A percentile compares a stretch with the other conserved stretches of the same genome.
phyloP scores from a whole-genome alignment of 306 rosid genomes.

The Cucurbita pepo region DNA sequence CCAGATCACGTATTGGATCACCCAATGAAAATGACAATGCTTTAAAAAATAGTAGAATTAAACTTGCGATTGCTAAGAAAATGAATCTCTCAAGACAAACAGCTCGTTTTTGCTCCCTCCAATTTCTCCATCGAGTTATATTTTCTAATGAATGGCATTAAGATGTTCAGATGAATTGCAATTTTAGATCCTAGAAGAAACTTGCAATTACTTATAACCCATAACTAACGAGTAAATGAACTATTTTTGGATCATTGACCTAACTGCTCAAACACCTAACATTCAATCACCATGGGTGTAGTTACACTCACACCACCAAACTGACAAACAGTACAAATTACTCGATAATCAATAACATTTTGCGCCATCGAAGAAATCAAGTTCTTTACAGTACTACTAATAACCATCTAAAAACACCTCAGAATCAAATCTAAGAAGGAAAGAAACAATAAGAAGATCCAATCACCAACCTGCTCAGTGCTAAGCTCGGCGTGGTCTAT shows the following conservation, averaged over 20 bases:
- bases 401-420: not conserved
- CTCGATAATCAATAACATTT: not conserved
- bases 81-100: not conserved
- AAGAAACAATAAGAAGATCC: not conserved
- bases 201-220: not conserved
- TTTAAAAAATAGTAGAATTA: not conserved
- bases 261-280: not conserved
- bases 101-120: not conserved
- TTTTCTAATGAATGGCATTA: not conserved
- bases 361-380: not conserved
- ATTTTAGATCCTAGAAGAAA: not conserved
- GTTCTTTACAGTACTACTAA: not conserved
- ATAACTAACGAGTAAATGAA: not conserved
- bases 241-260: not conserved
- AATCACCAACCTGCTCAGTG: slow-evolving; percentile 65
- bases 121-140: not conserved
- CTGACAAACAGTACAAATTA: not conserved
- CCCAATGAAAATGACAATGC: not conserved
- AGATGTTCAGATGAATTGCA: not conserved
- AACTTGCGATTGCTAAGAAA: not conserved
- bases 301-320: not conserved
- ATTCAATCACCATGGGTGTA: not conserved
- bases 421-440: slow-evolving; percentile 13
- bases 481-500: slow-evolving; percentile 73
- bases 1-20: not conserved